Evolutionary conservation across 768 basidiomycete genomes (phyloP).

Genomic region (Amanita pseudoporphyria): DNA sequence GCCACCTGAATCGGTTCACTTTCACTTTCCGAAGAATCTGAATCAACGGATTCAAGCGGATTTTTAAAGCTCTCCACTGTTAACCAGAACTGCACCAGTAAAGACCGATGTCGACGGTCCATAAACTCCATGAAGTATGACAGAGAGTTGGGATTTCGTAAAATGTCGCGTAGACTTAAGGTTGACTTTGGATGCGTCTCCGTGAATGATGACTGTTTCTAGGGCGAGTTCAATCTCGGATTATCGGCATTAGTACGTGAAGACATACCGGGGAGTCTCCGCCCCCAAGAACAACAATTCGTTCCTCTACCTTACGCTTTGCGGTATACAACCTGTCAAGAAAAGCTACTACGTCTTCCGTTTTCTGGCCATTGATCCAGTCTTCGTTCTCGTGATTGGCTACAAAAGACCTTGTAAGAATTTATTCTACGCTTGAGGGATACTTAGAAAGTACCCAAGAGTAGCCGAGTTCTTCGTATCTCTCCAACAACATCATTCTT

Average conservation of each 20-base stretch:
- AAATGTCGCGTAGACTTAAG: constrained; percentile 65
- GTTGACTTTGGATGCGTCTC: constrained; percentile 37
- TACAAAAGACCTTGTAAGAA: constrained; percentile 16
- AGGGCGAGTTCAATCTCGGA: neutral
- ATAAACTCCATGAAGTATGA: constrained; percentile 99
- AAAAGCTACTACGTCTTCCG: constrained; percentile 80
- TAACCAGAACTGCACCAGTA: constrained; percentile 95
- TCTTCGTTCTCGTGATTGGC: constrained; percentile 84
- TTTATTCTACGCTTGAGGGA: neutral
- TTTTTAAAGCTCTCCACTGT: constrained; percentile 98
- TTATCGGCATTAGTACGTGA: neutral
- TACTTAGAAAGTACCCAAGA: constrained; percentile 44
- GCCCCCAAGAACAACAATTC: constrained; percentile 72
- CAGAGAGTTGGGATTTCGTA: constrained; percentile 82
- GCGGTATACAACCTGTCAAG: constrained; percentile 85
- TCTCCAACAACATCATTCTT: constrained; percentile 93
- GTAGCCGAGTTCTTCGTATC: constrained; percentile 67
- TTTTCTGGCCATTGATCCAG: constrained; percentile 80
- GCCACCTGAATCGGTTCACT: constrained; percentile 44
- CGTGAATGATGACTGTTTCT: constrained; percentile 31
- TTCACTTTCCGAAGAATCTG: constrained; percentile 54
- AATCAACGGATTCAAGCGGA: constrained; percentile 79
- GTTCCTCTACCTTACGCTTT: constrained; percentile 77
- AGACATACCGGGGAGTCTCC: constrained; percentile 49
- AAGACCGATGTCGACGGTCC: constrained; percentile 78